Conservation (phyloP, 768 basidiomycete species). For the Termitomyces sp. region DNA sequence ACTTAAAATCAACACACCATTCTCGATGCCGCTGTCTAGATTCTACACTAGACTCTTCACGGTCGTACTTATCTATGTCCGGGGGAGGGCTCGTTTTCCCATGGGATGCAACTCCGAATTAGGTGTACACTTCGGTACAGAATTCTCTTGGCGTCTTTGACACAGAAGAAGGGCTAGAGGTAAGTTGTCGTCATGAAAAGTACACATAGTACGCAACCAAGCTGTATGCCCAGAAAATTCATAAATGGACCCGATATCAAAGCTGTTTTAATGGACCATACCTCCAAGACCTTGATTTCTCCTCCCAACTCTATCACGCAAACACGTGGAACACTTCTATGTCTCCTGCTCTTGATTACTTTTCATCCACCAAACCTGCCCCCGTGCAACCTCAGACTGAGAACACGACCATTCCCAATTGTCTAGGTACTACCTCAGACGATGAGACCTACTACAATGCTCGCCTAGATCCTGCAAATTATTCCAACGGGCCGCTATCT, state of each 20-base stretch:
- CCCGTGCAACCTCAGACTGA: slow-evolving; percentile 7
- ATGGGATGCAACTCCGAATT: neutral
- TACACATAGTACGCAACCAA: neutral
- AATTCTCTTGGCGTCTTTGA: neutral
- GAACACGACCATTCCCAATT: neutral
- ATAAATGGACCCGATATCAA: neutral
- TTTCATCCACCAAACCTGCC: slow-evolving; percentile 14
- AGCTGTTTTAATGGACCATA: neutral
- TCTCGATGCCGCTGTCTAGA: neutral
- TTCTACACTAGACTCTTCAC: no score
- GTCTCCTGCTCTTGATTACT: slow-evolving; percentile 23
- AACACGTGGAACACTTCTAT: slow-evolving; percentile 2
- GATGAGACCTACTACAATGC: slow-evolving; percentile 54
- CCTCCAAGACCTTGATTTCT: neutral
- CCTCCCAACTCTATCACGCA: neutral
- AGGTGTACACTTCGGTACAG: neutral
- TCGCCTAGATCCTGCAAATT: slow-evolving; percentile 68
- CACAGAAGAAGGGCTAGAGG: slow-evolving; percentile 2
- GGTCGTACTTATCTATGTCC: neutral
- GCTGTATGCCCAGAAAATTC: neutral
- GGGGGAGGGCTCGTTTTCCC: neutral
- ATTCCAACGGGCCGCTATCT: slow-evolving; percentile 65
- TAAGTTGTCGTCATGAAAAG: neutral
- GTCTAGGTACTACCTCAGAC: slow-evolving; percentile 1
- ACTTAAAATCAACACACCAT: neutral